Percentiles rank a stretch among this genome's conserved stretches.
These are phyloP conservation scores for Fusarium agapanthi DNA, from an alignment of 2,329 filamentous ascomycete species.

Conservation along the genomic window DNA sequence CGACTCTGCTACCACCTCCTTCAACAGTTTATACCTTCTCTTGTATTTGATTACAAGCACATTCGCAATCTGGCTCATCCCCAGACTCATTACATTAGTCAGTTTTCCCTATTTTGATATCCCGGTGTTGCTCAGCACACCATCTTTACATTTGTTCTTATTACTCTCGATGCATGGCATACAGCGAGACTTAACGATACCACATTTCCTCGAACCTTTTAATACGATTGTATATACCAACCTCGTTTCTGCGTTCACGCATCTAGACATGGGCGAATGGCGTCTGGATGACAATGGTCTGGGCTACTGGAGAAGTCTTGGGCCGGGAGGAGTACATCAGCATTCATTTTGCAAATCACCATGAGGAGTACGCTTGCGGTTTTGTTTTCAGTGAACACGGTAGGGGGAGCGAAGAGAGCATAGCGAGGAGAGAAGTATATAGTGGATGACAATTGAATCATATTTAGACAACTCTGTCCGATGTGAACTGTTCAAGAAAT, in stretches of 20 bases:
- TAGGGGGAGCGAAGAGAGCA: background rate
- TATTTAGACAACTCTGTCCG: background rate
- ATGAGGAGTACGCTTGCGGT: background rate
- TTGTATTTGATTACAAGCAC: conserved; percentile 14
- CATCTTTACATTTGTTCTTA: conserved; percentile 15
- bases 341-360: background rate
- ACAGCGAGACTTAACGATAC: conserved; percentile 29
- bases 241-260: conserved; percentile 28
- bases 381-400: background rate
- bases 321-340: conserved; percentile 9
- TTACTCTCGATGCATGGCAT: conserved; percentile 7
- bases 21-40: background rate
- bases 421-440: background rate
- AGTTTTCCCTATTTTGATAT: conserved; percentile 36
- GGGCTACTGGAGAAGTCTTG: conserved; percentile 1
- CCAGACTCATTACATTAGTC: conserved; percentile 14
- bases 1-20: background rate
- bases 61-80: background rate
- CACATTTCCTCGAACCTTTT: conserved; percentile 17
- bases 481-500: background rate
- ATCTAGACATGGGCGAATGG: conserved; percentile 39
- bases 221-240: conserved; percentile 19
- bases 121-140: conserved; percentile 25
- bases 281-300: conserved; percentile 27
- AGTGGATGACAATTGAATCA: conserved; percentile 2